Evolutionary conservation across 768 basidiomycete genomes (phyloP), one percentile per base, ranked within the genome.

Genomic region (Boletus coccyginus): DNA sequence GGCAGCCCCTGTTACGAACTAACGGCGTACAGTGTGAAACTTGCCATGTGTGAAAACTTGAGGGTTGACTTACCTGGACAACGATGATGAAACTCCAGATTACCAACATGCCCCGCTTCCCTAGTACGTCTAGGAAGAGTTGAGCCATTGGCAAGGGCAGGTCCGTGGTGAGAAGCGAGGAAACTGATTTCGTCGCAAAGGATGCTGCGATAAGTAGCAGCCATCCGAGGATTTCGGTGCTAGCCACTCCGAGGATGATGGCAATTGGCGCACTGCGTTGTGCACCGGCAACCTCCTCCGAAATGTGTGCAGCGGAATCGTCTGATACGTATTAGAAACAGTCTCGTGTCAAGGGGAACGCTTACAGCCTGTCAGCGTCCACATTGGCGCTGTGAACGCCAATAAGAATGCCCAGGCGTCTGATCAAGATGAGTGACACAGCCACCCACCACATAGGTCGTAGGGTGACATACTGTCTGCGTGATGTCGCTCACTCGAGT

Each of bases 361-460:
- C 85, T 62, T 52, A 88, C 87, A 90, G 57, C 87, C 88, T 3
- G 88, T 89, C 53, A 90, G 70, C 4, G 86, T 88, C 87, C 87
- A 89, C 88, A 89, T 89, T 0, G 87, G 85, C 2, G 88, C 76
- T 0, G 86, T 87, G 64, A 90, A 88, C 0, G 88, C 78, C 44
- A 89, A 66, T 58, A 88, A 74, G 67, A 89, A 89, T 1, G 87
- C 85, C 87, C 87, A 88, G 14, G 83, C 85, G 69, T 78, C 87
- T 88, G 61, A n/a, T 36, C 2, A 32, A 29, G 6, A 53, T 55
- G 29, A 57, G n/a, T 32, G 14, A 39, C 14, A 16, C 17, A 27
- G 36, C 9, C 10, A 50, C 10, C 11, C n/a, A 21, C 16, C 17
- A 43, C 16, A 21, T 36, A 8, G 13, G 40, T 17, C 27, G 35